Conservation (phyloP, 169 alveolate species). For the Nephromyces sp. region DNA sequence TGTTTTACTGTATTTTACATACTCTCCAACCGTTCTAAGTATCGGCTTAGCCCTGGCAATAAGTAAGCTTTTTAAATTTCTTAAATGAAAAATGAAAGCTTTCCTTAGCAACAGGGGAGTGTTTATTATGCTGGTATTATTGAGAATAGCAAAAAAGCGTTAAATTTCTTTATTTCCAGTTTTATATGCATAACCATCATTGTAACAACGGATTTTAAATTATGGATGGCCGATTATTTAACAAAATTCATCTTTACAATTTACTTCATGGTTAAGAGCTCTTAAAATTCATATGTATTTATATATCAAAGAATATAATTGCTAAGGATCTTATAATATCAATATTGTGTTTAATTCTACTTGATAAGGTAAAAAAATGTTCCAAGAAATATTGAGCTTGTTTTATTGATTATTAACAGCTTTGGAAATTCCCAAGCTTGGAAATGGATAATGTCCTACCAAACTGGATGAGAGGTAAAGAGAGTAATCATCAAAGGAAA, state of each 20-base stretch:
- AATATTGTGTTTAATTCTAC: no score
- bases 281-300: no score
- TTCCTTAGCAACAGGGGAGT: background rate
- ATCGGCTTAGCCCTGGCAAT: background rate
- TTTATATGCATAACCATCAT: background rate
- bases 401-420: no score
- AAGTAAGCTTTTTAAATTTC: background rate
- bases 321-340: no score
- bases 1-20: background rate
- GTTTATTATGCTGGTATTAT: background rate
- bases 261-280: background rate
- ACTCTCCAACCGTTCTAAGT: background rate
- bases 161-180: background rate
- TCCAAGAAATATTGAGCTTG: no score
- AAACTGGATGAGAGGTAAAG: no score
- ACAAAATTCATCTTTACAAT: background rate
- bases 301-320: no score
- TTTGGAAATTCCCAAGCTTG: no score
- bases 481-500: no score
- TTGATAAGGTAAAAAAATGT: no score
- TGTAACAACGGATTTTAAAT: background rate
- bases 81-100: background rate
- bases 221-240: background rate
- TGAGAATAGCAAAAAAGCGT: background rate
- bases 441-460: no score